Conservation (phyloP, 2,329 filamentous ascomycete species). For the Bipolaris gigantea region DNA sequence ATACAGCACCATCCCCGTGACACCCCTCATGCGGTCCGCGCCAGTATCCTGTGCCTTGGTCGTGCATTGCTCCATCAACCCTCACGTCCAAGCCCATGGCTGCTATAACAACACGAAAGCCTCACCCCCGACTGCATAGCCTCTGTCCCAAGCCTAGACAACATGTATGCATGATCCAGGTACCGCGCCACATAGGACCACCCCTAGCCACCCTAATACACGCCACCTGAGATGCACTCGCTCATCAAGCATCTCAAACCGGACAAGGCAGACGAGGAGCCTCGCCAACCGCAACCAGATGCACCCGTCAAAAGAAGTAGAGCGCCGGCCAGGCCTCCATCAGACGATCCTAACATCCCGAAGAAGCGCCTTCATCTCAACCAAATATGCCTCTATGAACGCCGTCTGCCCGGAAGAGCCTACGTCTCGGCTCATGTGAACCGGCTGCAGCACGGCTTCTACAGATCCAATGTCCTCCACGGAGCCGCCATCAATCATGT, state of each 20-base stretch:
- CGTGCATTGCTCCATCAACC: not conserved
- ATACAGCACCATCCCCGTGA: not conserved
- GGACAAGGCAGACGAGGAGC: not conserved
- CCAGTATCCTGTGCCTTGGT: not conserved
- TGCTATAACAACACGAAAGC: not conserved
- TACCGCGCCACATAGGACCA: not conserved
- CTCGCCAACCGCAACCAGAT: constrained; percentile 1
- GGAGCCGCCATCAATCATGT: constrained; percentile 49
- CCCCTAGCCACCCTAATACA: not conserved
- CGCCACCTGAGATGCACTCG: constrained; percentile 13
- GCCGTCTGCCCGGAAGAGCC: constrained; percentile 51
- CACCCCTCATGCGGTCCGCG: too few species aligned
- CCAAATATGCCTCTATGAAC: constrained; percentile 53
- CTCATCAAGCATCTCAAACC: constrained; percentile 12
- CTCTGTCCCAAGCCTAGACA: not conserved
- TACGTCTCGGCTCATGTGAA: constrained; percentile 56
- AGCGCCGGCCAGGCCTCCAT: constrained; percentile 10
- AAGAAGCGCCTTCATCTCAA: constrained; percentile 32
- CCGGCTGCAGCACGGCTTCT: constrained; percentile 54
- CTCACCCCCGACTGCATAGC: not conserved
- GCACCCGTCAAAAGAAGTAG: constrained; percentile 10
- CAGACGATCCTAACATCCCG: constrained; percentile 32
- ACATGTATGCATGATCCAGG: not conserved
- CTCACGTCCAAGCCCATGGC: not conserved
- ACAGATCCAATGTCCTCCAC: constrained; percentile 49